Evolutionary conservation across 257 asterid species (phyloP).

Genomic region (Solanum lycopersicoides): DNA sequence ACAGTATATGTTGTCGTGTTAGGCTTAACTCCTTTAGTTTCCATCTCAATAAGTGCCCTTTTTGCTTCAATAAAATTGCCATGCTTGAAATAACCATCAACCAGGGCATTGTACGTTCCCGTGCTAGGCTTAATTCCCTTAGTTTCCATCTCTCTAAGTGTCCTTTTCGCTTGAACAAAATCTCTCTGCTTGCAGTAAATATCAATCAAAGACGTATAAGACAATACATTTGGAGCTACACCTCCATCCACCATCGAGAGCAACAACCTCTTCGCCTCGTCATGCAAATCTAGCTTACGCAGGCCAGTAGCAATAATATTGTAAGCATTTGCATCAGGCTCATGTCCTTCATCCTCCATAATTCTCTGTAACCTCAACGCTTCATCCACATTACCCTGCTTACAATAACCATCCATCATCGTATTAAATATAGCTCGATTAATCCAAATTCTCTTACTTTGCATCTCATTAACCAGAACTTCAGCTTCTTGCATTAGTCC

Average conservation of each 20-base stretch:
- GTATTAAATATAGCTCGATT: slow-evolving; percentile 56
- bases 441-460: slow-evolving; percentile 42
- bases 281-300: slow-evolving; percentile 37
- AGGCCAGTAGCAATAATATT: slow-evolving; percentile 56
- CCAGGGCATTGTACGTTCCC: slow-evolving; percentile 40
- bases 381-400: slow-evolving; percentile 60
- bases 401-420: slow-evolving; percentile 77
- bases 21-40: slow-evolving; percentile 15
- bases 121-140: slow-evolving; percentile 36
- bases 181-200: slow-evolving; percentile 54
- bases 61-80: slow-evolving; percentile 35
- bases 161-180: slow-evolving; percentile 38
- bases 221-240: slow-evolving; percentile 37
- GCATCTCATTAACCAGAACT: slow-evolving; percentile 66
- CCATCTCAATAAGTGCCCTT: slow-evolving; percentile 1
- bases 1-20: slow-evolving; percentile 17
- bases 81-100: slow-evolving; percentile 49
- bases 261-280: slow-evolving; percentile 51
- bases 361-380: slow-evolving; percentile 41
- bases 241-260: slow-evolving; percentile 56
- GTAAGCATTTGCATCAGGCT: slow-evolving; percentile 47
- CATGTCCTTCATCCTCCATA: slow-evolving; percentile 70
- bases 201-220: slow-evolving; percentile 44
- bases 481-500: slow-evolving; percentile 64
- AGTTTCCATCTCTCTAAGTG: slow-evolving; percentile 36